Base-by-base conservation (phyloP, 257 asterid genomes). In the Solanum microdontum region DNA sequence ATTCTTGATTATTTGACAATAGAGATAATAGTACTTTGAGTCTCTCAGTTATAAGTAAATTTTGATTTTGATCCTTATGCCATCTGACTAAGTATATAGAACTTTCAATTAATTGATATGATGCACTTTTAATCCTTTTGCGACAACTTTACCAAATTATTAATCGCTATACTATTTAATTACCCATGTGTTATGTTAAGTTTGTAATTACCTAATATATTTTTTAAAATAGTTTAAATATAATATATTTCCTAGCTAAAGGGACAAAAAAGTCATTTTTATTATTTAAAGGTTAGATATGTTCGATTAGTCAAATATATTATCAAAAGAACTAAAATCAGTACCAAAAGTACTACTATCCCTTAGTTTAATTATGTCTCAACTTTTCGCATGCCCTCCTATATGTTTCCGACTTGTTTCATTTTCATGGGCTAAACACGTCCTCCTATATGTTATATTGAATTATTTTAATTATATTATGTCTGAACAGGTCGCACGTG, bases 401-500 rank as follows among this genome's bases (percentile, higher is more conserved):
- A 8, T 0, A 17, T 14, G 76, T 28, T 66, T 66, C 9, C 10
- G 19, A 68, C 19, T 66, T 68, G 11, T 10, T 70, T 70, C 24
- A 70, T 70, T 74, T 75, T 75, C 58, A 75, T 75, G 21, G 5
- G 6, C 28, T 9, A 75, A 34, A 1, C 33, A 11, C 58, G 2
- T 33, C 36, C n/a, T 55, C 4, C n/a, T 55, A 15, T 55, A 55
- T 55, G n/a, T 6, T 17, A 24, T 76, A 1, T 39, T n/a, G 7
- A 8, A 2, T 24, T 79, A 79, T 79, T 14, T 8, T 26, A 43
- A 26, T 45, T 45, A 80, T 80, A 80, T 80, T 45, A 45, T 80
- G 2, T 80, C 17, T 80, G 19, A 28, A 80, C 28, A 28, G 85
- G 68, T 93, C 39, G 93, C 89, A 24, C 91, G 88, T 51, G 89